Conservation (phyloP, 2,329 filamentous ascomycete genomes). For the Penicillium sp. region DNA sequence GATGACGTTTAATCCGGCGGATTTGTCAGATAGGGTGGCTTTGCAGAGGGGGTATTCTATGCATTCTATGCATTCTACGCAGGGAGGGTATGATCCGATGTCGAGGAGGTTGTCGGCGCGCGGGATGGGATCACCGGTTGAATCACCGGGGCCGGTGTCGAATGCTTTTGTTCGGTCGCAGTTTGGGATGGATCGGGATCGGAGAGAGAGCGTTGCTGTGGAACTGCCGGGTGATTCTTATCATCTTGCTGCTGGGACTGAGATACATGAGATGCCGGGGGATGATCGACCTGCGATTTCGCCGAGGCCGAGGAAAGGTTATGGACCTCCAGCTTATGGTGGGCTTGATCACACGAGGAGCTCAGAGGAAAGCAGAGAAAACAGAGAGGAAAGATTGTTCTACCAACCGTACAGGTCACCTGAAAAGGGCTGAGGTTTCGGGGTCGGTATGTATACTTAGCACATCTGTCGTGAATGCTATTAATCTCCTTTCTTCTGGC, state of each 20-base stretch:
- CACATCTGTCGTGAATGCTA: background rate
- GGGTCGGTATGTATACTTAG: too few species aligned
- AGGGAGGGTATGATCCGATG: conserved; percentile 5
- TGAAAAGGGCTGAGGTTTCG: background rate
- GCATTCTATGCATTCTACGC: too few species aligned
- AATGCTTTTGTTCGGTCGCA: background rate
- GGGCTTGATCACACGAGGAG: background rate
- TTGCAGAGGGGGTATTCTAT: background rate
- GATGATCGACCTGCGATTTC: background rate
- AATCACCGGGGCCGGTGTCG: conserved; percentile 2
- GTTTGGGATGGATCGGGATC: background rate
- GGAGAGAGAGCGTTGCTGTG: conserved; percentile 1
- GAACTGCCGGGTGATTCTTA: conserved; percentile 18
- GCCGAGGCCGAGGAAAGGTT: background rate
- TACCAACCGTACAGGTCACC: background rate
- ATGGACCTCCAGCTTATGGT: too few species aligned
- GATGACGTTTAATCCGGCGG: conserved; percentile 21
- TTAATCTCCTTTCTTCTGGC: background rate
- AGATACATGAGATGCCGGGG: conserved; percentile 5
- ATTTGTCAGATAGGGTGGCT: conserved; percentile 9
- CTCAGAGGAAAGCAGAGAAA: background rate
- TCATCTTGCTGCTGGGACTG: background rate
- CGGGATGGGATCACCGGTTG: conserved; percentile 2
- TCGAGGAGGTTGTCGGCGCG: background rate
- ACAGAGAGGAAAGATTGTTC: background rate